These are phyloP conservation scores for Ceratonia siliqua DNA, from an alignment of 306 rosid genomes.

Conservation along the genomic window DNA sequence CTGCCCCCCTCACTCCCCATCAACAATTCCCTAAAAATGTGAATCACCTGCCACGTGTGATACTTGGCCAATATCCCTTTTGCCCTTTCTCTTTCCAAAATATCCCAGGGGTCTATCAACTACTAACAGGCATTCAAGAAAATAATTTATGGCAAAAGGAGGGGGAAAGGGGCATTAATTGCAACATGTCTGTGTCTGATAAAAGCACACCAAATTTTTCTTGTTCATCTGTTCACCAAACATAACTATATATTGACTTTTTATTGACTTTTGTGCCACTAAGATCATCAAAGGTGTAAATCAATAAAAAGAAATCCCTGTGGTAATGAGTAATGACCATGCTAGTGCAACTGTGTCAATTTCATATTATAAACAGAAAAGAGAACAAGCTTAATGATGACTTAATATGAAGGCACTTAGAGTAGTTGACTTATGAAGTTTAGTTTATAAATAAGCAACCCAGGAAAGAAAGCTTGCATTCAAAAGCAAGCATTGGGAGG, in stretches of 20 bases:
- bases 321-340: neutral
- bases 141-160: neutral
- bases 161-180: neutral
- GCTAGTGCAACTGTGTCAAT: conserved; percentile 2
- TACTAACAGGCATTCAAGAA: conserved; percentile 2
- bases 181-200: neutral
- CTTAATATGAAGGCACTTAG: conserved; percentile 2
- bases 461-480: neutral
- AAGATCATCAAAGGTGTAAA: conserved; percentile 18
- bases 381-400: conserved; percentile 10
- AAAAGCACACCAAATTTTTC: neutral
- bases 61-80: no score
- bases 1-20: no score
- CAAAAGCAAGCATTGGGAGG: neutral
- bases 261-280: conserved; percentile 8
- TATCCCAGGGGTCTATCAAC: no score
- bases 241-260: neutral
- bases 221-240: neutral
- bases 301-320: neutral
- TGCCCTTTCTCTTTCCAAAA: no score
- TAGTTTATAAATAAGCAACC: neutral
- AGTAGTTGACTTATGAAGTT: neutral
- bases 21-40: no score
- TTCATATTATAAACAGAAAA: neutral
- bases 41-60: no score